Conservation (phyloP, 1,284 basidiomycete genomes). For the Mrakiaceae sp. region DNA sequence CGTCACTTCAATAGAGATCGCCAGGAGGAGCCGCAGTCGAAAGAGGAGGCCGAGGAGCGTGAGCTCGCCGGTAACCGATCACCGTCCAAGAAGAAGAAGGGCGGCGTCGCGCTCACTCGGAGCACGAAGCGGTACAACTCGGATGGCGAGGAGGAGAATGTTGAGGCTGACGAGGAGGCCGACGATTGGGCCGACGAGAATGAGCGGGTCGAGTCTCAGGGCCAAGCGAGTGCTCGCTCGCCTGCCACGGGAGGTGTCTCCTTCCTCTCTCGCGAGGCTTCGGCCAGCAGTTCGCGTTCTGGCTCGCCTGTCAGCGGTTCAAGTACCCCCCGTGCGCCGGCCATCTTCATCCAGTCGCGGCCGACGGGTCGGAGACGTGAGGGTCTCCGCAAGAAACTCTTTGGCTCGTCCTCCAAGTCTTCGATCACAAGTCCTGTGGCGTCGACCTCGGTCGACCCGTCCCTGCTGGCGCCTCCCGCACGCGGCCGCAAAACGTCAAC, state of each 20-base stretch:
- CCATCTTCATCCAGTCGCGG: neutral
- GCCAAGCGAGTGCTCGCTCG: neutral
- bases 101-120: neutral
- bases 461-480: no score
- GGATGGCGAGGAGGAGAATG: neutral
- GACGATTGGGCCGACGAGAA: neutral
- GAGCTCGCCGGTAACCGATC: neutral
- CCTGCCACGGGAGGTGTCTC: neutral
- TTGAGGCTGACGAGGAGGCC: neutral
- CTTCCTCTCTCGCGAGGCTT: no score
- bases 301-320: neutral
- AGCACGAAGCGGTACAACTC: no score
- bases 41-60: neutral
- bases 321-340: neutral
- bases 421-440: no score
- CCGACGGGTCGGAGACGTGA: neutral
- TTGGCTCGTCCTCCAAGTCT: neutral
- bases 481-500: no score
- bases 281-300: neutral
- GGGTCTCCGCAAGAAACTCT: conserved; percentile 2
- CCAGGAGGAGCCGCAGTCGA: neutral
- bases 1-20: neutral
- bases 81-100: neutral
- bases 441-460: no score
- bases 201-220: neutral